Conservation (phyloP, 495 filamentous ascomycete species). For the Apodospora peruviana region DNA sequence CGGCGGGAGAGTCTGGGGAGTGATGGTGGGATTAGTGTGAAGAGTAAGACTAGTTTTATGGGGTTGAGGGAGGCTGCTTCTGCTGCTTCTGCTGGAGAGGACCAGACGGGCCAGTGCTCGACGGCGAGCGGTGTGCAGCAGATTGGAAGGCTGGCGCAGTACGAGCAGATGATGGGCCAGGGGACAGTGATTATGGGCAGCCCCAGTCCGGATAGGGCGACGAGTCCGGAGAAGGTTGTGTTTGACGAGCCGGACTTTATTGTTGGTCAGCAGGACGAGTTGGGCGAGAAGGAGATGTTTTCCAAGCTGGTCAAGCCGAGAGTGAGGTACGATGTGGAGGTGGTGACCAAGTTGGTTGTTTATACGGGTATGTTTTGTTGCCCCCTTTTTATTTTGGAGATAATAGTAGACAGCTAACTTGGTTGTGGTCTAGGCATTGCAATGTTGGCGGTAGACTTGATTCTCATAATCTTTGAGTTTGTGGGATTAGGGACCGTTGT, state of each 20-base stretch:
- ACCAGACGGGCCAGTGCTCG: conserved; percentile 18
- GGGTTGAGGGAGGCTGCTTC: conserved; percentile 12
- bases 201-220: neutral
- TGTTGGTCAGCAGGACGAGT: conserved; percentile 41
- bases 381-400: neutral
- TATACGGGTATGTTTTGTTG: conserved; percentile 62
- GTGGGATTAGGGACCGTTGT: conserved; percentile 49
- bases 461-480: conserved; percentile 61
- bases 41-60: conserved; percentile 22
- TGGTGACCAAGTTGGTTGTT: conserved; percentile 92
- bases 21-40: conserved; percentile 11
- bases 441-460: conserved; percentile 63
- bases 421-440: conserved; percentile 55
- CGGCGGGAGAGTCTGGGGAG: conserved; percentile 64
- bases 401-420: conserved; percentile 8
- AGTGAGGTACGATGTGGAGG: conserved; percentile 94
- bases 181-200: conserved; percentile 35
- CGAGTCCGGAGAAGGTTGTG: conserved; percentile 15
- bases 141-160: conserved; percentile 45
- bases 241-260: conserved; percentile 28
- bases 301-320: conserved; percentile 77
- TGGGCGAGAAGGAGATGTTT: conserved; percentile 76
- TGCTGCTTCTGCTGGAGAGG: conserved; percentile 1
- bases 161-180: conserved; percentile 66
- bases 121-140: conserved; percentile 26